phyloP scores from a whole-genome alignment of 148 eudicot species.

The Rhododendron williamsianum region DNA sequence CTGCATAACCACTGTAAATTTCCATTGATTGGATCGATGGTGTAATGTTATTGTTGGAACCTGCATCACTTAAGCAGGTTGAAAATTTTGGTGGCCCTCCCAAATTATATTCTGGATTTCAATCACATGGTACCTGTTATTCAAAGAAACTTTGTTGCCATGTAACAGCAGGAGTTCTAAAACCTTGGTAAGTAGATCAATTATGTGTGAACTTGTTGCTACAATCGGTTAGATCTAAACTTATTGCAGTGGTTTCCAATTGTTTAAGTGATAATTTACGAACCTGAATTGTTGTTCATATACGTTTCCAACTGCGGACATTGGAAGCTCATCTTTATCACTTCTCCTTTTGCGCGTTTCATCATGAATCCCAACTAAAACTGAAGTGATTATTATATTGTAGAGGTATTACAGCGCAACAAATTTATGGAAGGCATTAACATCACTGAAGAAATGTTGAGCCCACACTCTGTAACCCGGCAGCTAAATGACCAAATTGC shows the following conservation, averaged over 20 bases:
- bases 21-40: neutral
- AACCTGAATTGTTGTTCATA: neutral
- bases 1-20: neutral
- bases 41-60: no score
- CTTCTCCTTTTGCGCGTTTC: neutral
- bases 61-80: no score
- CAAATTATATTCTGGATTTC: no score
- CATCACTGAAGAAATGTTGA: slow-evolving; percentile 37
- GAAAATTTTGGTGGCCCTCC: neutral
- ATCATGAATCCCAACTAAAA: neutral
- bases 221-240: neutral
- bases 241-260: neutral
- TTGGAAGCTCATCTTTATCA: neutral
- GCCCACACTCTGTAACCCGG: slow-evolving; percentile 26
- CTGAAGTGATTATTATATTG: neutral
- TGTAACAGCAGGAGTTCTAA: neutral
- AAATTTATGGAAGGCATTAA: slow-evolving; percentile 31
- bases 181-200: neutral
- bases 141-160: no score
- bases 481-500: slow-evolving; percentile 37
- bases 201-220: neutral
- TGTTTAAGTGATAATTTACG: neutral
- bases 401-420: slow-evolving; percentile 26
- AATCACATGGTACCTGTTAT: no score
- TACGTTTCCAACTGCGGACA: neutral